Percentiles rank a stretch among this genome's conserved stretches.
Conservation (phyloP, 1,139 yeast genomes). For the Pichia sorboxylosa region DNA sequence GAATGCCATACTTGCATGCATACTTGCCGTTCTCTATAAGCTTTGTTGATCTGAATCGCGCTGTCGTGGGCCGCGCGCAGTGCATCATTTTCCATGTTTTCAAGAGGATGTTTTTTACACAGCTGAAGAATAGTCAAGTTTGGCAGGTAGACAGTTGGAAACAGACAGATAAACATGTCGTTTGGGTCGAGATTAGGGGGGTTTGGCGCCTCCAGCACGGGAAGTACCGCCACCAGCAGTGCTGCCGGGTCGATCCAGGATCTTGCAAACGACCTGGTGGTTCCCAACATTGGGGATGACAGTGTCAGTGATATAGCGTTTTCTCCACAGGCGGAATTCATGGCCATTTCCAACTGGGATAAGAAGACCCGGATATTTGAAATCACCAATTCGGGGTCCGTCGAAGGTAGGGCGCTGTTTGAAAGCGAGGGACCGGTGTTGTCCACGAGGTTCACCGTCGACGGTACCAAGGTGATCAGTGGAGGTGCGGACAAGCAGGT, state of each 20-base stretch:
- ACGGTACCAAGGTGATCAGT: constrained; percentile 78
- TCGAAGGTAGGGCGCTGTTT: constrained; percentile 79
- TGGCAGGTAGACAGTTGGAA: too few relatives aligned
- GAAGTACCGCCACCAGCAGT: constrained; percentile 22
- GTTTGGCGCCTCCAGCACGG: constrained; percentile 12
- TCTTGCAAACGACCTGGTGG: constrained; percentile 60
- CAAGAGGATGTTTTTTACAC: too few relatives aligned
- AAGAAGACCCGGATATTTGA: constrained; percentile 90
- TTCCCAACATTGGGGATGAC: constrained; percentile 84
- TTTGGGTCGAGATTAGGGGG: constrained; percentile 23
- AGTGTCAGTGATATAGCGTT: constrained; percentile 79
- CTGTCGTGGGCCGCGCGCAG: too few relatives aligned
- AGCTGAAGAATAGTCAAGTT: too few relatives aligned
- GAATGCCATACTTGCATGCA: too few relatives aligned
- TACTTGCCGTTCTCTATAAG: too few relatives aligned
- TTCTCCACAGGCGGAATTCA: constrained; percentile 81
- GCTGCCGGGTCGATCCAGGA: constrained; percentile 56
- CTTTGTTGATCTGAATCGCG: too few relatives aligned
- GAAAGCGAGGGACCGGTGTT: constrained; percentile 89
- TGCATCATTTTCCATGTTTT: too few relatives aligned
- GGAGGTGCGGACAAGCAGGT: constrained; percentile 94
- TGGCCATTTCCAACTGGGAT: constrained; percentile 90
- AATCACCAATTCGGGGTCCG: constrained; percentile 45
- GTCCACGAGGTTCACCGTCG: constrained; percentile 68
- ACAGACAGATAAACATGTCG: constrained; percentile 15